Base-by-base conservation (phyloP, 495 filamentous ascomycete genomes). In the Penicillium cinerascens region DNA sequence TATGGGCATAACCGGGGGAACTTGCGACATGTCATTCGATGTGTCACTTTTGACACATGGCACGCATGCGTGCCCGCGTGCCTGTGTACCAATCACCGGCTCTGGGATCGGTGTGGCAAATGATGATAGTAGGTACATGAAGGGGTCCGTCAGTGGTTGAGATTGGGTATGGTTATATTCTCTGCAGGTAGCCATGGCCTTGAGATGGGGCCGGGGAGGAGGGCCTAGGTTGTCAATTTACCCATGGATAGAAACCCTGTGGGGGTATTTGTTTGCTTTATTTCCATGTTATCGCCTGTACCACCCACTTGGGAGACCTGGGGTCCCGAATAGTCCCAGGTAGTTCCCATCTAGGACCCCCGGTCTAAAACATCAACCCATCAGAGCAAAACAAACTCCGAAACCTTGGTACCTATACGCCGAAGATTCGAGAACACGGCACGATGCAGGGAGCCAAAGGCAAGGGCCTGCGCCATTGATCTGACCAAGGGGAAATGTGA, bases 1-100 rank as follows among this genome's bases (percentile, higher is more conserved):
- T 58, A 2, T 18, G 51, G 62, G 35, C 49, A 57, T 54, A 44
- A 17, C 11, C 21, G 16, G 11, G 56, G 55, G 49, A 51, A 49
- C 29, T 6, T 25, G 37, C 37, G 26, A 36, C 29, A 6, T 15
- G 35, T 23, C 27, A 6, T n/a, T 36, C 38, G 60, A 63, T 52
- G 54, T 54, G 52, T 64, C 63, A 56, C 29, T 59, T 64, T 51
- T 13, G 41, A 58, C 63, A 64, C 60, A 66, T 66, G 63, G 60
- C 51, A 48, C 13, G 29, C 49, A 54, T 56, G 47, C 48, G 43
- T 42, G 41, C 49, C n/a, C 55, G 61, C 50, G 47, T 61, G 47
- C 18, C 25, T 2, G 35, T 39, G 16, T 16, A 5, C 42, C 45
- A 54, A 46, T 53, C 35, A 49, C 13, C 25, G 26, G 3, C 23